Evolutionary conservation across 2,329 filamentous ascomycete species (phyloP).

Genomic region (Alternaria sp.): DNA sequence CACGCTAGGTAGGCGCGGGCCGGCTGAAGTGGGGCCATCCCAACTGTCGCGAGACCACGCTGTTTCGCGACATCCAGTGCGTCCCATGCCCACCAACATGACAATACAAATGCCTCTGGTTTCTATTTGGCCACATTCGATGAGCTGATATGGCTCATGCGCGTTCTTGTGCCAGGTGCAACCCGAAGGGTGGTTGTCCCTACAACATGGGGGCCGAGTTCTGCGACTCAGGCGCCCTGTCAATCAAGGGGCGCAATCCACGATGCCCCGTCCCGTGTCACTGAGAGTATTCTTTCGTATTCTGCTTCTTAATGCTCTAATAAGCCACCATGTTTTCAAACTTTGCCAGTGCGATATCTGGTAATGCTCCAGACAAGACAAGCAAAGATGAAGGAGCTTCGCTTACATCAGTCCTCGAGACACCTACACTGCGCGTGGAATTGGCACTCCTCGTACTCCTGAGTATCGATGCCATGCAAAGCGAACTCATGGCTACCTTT

Average conservation of each 20-base stretch:
- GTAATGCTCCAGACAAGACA: constrained; percentile 2
- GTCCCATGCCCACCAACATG: background rate
- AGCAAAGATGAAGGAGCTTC: constrained; percentile 41
- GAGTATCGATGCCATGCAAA: constrained; percentile 57
- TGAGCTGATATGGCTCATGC: background rate
- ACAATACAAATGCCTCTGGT: background rate
- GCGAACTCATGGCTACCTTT: constrained; percentile 39
- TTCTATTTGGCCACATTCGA: background rate
- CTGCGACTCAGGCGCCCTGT: constrained; percentile 7
- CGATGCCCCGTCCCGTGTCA: background rate
- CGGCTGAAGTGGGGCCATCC: constrained; percentile 1
- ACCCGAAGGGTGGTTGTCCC: background rate
- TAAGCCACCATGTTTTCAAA: constrained; percentile 6
- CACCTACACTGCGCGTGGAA: constrained; percentile 54
- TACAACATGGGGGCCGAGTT: background rate
- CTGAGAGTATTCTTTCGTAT: background rate
- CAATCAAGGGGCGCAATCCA: background rate
- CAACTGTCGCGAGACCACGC: constrained; percentile 1
- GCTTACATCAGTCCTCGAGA: constrained; percentile 52
- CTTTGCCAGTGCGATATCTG: constrained; percentile 9
- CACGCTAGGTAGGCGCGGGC: constrained; percentile 2
- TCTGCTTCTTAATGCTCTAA: background rate
- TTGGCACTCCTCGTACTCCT: constrained; percentile 58
- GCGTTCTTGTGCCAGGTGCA: background rate
- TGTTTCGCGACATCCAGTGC: background rate